Base-by-base conservation (phyloP, 1,139 yeast species). In the Wickerhamomyces sp. region DNA sequence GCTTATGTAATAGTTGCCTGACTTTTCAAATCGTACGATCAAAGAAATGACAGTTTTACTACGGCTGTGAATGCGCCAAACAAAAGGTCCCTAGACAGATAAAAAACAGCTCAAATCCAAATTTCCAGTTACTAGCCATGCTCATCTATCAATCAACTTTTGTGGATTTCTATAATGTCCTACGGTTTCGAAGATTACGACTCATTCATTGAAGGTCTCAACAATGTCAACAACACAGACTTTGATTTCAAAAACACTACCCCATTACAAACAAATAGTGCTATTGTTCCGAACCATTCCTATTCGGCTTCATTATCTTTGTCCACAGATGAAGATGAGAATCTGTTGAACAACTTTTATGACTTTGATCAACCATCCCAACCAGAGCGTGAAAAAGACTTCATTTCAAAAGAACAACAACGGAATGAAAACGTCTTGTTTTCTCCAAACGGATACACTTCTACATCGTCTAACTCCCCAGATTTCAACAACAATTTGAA, bases 171-270 rank as follows among this genome's bases (percentile, higher is more conserved):
- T n/a, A 15, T 18, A n/a, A 51, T 47, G 51, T 23, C 52, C 1
- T 51, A 50, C 40, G 44, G 52, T 1, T 51, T 53, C 30, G 57
- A 54, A 20, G 57, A 54, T 39, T 53, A 54, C 40, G 59, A 53
- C 30, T 49, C 54, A 23, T 51, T 54, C 28, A 36, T 54, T 14
- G 51, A 55, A 12, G 47, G 56, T 8, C 47, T 54, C 28, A 34
- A 40, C 28, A 42, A 38, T 21, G 25, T 11, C 32, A 25, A 20
- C n/a, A n/a, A 4, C 25, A 16, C 7, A 31, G 32, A 21, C 30
- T 12, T 1, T 31, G 25, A 25, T 20, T 20, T 15, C 28, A 36
- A 29, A 2, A 26, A 16, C 17, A 26, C 20, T 19, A 22, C 14
- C 8, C 16, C 14, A 22, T 17, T 24, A 24, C 23, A 29, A 28